Evolutionary conservation across 2,329 filamentous ascomycete species (phyloP).

Genomic region (Acrocalymma vagum): DNA sequence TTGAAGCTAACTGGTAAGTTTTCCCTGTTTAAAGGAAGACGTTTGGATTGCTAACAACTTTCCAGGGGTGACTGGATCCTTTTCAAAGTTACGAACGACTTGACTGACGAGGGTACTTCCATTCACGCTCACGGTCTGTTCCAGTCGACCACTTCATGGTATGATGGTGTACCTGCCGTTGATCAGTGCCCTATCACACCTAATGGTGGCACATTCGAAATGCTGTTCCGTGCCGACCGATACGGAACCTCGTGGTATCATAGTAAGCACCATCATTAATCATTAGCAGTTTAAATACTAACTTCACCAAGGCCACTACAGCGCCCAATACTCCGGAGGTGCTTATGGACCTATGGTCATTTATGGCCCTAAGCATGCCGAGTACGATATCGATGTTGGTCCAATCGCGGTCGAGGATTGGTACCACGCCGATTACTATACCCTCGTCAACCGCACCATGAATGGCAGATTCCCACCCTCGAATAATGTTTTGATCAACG

Average conservation of each 20-base stretch:
- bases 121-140: constrained; percentile 46
- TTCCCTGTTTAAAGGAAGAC: neutral
- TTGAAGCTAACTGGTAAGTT: constrained; percentile 39
- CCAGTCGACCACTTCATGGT: constrained; percentile 43
- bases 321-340: constrained; percentile 49
- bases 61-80: constrained; percentile 39
- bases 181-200: constrained; percentile 46
- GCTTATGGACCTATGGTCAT: constrained; percentile 48
- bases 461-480: constrained; percentile 27
- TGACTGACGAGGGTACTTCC: constrained; percentile 43
- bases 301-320: constrained; percentile 45
- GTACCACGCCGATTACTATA: constrained; percentile 44
- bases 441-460: constrained; percentile 39
- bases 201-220: constrained; percentile 25
- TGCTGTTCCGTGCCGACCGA: constrained; percentile 36
- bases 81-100: constrained; percentile 37
- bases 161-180: constrained; percentile 46
- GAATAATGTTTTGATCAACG: constrained; percentile 31
- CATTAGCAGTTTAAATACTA: constrained; percentile 13
- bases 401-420: constrained; percentile 51
- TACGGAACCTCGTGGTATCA: constrained; percentile 40
- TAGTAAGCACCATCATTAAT: constrained; percentile 15
- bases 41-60: constrained; percentile 4
- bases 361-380: constrained; percentile 42
- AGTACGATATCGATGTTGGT: constrained; percentile 53